These are phyloP conservation scores for Cadophora sp. DNA, from an alignment of 2,329 filamentous ascomycete genomes.

Conservation along the genomic window DNA sequence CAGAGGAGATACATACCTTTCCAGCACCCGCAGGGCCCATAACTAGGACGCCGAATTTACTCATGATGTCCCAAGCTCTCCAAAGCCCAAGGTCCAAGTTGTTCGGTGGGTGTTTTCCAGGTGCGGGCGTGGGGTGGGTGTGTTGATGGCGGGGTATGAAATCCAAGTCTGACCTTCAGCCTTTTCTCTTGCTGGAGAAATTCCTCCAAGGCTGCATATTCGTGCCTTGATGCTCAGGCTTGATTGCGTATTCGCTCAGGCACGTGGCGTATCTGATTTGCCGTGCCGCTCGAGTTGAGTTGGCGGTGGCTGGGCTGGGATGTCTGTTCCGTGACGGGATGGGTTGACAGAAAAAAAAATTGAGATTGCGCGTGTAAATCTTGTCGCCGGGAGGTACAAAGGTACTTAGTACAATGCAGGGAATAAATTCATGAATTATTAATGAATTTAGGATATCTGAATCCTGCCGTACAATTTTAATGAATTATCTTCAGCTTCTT, in stretches of 20 bases:
- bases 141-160: constrained; percentile 16
- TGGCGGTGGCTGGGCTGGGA: background rate
- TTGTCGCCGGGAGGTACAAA: no score
- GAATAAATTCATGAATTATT: no score
- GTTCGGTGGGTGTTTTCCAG: constrained; percentile 3
- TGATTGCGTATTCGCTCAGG: background rate
- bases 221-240: background rate
- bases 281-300: background rate
- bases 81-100: no score
- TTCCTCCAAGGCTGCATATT: constrained; percentile 13
- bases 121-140: background rate
- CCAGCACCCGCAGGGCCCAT: constrained; percentile 97
- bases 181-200: constrained; percentile 23
- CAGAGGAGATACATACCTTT: constrained; percentile 65
- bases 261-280: constrained; percentile 11
- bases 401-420: no score
- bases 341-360: background rate
- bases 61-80: constrained; percentile 65
- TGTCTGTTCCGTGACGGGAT: no score
- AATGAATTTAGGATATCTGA: no score
- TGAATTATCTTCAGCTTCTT: background rate
- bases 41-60: constrained; percentile 92
- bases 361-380: no score
- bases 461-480: no score
- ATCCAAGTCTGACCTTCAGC: constrained; percentile 20